Percentiles rank a stretch among this genome's conserved stretches.
These are phyloP conservation scores for Fusarium falciforme DNA, from an alignment of 2,329 filamentous ascomycete genomes.

Conservation along the genomic window DNA sequence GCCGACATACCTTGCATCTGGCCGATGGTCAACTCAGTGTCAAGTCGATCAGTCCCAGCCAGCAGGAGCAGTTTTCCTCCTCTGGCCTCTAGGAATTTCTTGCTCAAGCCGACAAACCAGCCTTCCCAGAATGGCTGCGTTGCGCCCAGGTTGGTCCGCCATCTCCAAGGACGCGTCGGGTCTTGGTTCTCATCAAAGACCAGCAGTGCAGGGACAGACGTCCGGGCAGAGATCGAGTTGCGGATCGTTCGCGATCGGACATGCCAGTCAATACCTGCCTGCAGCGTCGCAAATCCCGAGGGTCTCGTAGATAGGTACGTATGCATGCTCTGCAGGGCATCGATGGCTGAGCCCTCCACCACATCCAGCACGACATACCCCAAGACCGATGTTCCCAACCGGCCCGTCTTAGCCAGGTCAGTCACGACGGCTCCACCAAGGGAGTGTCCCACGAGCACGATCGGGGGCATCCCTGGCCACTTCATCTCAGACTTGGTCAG, in stretches of 20 bases:
- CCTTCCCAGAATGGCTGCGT: constrained; percentile 94
- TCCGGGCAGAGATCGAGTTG: constrained; percentile 83
- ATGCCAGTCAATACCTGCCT: constrained; percentile 93
- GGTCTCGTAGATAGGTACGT: constrained; percentile 88
- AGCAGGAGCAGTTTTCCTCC: constrained; percentile 88
- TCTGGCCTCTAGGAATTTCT: constrained; percentile 84
- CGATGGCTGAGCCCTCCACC: constrained; percentile 95
- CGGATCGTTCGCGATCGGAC: constrained; percentile 87
- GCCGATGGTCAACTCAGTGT: constrained; percentile 93
- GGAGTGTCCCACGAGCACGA: constrained; percentile 90
- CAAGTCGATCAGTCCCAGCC: constrained; percentile 88
- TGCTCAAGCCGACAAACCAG: constrained; percentile 90
- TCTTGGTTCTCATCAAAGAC: constrained; percentile 56
- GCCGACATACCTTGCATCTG: constrained; percentile 87
- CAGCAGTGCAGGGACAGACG: constrained; percentile 86
- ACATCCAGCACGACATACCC: constrained; percentile 94
- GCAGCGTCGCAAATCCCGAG: constrained; percentile 78
- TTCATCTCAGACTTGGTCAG: constrained; percentile 75
- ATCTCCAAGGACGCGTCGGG: constrained; percentile 72
- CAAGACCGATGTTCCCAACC: constrained; percentile 75
- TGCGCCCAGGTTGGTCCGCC: constrained; percentile 84
- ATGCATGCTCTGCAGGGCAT: constrained; percentile 94
- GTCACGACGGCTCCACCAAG: constrained; percentile 93
- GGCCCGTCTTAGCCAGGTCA: constrained; percentile 77
- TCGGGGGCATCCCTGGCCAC: constrained; percentile 79